Evolutionary conservation across 169 alveolate species (phyloP).

Genomic region (Plasmodium gonderi): DNA sequence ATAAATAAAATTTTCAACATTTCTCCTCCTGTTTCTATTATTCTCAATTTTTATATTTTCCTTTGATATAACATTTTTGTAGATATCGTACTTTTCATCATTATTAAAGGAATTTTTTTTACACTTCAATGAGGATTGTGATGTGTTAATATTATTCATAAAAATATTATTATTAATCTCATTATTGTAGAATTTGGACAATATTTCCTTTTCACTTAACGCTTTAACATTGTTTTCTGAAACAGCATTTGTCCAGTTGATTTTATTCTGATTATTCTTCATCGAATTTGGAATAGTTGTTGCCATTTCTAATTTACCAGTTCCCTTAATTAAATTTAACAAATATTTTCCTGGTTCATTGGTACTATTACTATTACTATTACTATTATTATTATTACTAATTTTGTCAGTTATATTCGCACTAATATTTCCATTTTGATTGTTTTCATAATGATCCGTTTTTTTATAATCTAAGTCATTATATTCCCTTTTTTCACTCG

Average conservation of each 20-base stretch:
- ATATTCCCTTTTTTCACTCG: background rate
- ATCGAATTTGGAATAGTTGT: background rate
- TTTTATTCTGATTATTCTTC: background rate
- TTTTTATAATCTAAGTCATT: background rate
- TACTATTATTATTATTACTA: background rate
- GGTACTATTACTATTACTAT: background rate
- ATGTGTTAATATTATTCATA: background rate
- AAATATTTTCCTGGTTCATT: conserved; percentile 23
- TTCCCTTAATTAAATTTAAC: conserved; percentile 34
- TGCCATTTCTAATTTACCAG: background rate
- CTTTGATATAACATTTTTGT: background rate
- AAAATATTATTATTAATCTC: background rate
- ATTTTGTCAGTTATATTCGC: background rate
- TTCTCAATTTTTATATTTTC: background rate
- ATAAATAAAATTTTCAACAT: background rate
- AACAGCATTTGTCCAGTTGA: background rate
- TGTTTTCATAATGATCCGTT: background rate
- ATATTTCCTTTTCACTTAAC: conserved; percentile 33
- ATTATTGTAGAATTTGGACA: conserved; percentile 17
- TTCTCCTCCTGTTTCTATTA: background rate
- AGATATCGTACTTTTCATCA: background rate
- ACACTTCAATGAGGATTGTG: background rate
- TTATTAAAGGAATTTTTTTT: background rate
- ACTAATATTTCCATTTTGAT: background rate
- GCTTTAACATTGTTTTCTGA: background rate